These are phyloP conservation scores for Sindora glabra DNA, from an alignment of 306 rosid species.

Conservation along the genomic window DNA sequence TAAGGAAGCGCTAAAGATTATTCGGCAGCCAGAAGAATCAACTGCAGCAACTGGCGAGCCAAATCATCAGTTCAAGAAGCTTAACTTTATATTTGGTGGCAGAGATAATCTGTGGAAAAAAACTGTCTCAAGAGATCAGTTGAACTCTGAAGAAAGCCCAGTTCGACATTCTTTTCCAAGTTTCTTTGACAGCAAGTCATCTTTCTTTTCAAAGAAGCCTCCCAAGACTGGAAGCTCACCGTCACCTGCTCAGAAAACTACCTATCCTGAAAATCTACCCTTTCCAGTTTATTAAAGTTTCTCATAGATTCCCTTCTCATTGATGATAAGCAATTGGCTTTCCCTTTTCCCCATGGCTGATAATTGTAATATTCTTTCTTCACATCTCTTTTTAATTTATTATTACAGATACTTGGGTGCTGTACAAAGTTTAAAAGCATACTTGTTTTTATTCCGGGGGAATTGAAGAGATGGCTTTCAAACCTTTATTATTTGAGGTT, in stretches of 20 bases:
- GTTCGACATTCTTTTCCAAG: slow-evolving; percentile 61
- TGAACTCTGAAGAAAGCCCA: slow-evolving; percentile 31
- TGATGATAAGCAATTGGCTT: slow-evolving; percentile 7
- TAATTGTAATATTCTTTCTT: slow-evolving; percentile 55
- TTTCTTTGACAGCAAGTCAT: slow-evolving; percentile 81
- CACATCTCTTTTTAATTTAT: neutral
- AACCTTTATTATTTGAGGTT: too few species aligned
- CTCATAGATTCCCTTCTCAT: neutral
- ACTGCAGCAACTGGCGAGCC: slow-evolving; percentile 25
- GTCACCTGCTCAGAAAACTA: slow-evolving; percentile 31
- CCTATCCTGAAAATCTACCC: slow-evolving; percentile 21
- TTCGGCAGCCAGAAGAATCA: slow-evolving; percentile 66
- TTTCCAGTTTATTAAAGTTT: slow-evolving; percentile 39
- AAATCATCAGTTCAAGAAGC: slow-evolving; percentile 57
- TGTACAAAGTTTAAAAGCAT: too few species aligned
- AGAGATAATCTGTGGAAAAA: slow-evolving; percentile 47
- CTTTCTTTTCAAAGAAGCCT: slow-evolving; percentile 69
- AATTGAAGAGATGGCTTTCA: too few species aligned
- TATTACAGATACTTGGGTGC: too few species aligned
- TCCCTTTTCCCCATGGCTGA: slow-evolving; percentile 6
- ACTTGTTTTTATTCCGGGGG: too few species aligned
- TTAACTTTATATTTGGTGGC: slow-evolving; percentile 64
- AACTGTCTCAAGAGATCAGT: slow-evolving; percentile 31
- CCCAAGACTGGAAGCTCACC: slow-evolving; percentile 38
- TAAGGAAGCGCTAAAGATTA: slow-evolving; percentile 58